Conservation (phyloP, 495 filamentous ascomycete species). For the Aspergillus carlsbadensis region DNA sequence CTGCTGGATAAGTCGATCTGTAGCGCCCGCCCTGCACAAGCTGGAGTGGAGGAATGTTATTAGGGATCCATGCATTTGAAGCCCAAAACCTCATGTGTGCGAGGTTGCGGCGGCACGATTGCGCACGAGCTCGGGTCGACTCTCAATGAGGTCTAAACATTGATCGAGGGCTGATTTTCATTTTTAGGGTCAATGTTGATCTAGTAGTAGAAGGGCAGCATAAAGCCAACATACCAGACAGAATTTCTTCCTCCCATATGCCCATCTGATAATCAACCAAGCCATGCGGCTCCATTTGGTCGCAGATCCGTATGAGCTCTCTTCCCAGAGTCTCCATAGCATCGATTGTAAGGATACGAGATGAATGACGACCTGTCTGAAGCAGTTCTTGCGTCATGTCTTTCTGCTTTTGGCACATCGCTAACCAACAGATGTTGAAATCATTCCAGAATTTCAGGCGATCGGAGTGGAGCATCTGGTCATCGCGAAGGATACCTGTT, state of each 20-base stretch:
- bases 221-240: constrained; percentile 59
- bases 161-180: constrained; percentile 55
- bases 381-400: constrained; percentile 64
- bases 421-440: constrained; percentile 94
- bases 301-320: constrained; percentile 77
- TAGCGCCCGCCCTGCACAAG: background rate
- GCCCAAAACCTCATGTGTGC: constrained; percentile 11
- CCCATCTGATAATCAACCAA: constrained; percentile 97
- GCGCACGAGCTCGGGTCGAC: constrained; percentile 32
- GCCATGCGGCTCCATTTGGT: constrained; percentile 82
- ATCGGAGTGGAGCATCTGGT: constrained; percentile 65
- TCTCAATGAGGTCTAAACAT: constrained; percentile 60
- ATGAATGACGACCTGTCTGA: constrained; percentile 56
- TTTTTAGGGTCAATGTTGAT: constrained; percentile 8
- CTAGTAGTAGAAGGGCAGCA: background rate
- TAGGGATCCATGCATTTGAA: constrained; percentile 5
- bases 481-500: constrained; percentile 70
- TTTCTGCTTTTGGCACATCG: constrained; percentile 81
- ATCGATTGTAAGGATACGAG: constrained; percentile 63
- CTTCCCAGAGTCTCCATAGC: constrained; percentile 76
- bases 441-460: constrained; percentile 86
- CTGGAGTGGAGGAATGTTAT: background rate
- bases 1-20: background rate
- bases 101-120: constrained; percentile 25
- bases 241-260: constrained; percentile 92